A percentile compares a stretch with the other conserved stretches of the same genome.
These are phyloP conservation scores for Tremella yokohamensis DNA, from an alignment of 768 basidiomycete genomes.

Conservation along the genomic window DNA sequence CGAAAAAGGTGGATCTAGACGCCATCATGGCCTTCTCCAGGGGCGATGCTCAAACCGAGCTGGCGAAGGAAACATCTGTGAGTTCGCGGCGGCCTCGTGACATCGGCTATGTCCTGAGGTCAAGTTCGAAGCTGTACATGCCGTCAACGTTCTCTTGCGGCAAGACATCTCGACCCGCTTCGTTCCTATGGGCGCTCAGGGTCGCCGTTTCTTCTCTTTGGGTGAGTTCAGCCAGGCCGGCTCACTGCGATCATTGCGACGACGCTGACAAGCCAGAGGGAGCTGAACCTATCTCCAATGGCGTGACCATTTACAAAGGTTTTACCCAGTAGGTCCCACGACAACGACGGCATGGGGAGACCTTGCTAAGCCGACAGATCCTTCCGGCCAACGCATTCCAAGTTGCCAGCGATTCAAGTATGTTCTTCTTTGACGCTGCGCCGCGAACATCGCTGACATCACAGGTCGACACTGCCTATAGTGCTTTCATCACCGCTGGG, in stretches of 20 bases:
- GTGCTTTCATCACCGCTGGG: slow-evolving; percentile 48
- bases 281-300: slow-evolving; percentile 35
- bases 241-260: background rate
- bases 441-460: background rate
- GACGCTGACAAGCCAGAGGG: slow-evolving; percentile 27
- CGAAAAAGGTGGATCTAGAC: slow-evolving; percentile 35
- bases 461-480: slow-evolving; percentile 51
- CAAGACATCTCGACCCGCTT: slow-evolving; percentile 34
- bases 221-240: slow-evolving; percentile 18
- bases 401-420: slow-evolving; percentile 40
- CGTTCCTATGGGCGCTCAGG: slow-evolving; percentile 45
- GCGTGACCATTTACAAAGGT: slow-evolving; percentile 48
- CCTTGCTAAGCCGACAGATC: slow-evolving; percentile 22
- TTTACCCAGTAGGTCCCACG: slow-evolving; percentile 44
- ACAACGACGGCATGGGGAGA: background rate
- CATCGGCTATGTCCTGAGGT: background rate
- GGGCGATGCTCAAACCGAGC: slow-evolving; percentile 36
- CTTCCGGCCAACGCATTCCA: slow-evolving; percentile 38
- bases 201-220: slow-evolving; percentile 46
- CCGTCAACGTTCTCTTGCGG: slow-evolving; percentile 49
- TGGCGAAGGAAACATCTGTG: slow-evolving; percentile 37
- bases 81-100: slow-evolving; percentile 7
- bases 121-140: slow-evolving; percentile 43
- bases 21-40: slow-evolving; percentile 40
- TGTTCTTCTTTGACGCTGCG: background rate